Evolutionary conservation across 805 yeast genomes (phyloP), one percentile per base, ranked within the genome.

Genomic region (Cyberlindnera misumaiensis): DNA sequence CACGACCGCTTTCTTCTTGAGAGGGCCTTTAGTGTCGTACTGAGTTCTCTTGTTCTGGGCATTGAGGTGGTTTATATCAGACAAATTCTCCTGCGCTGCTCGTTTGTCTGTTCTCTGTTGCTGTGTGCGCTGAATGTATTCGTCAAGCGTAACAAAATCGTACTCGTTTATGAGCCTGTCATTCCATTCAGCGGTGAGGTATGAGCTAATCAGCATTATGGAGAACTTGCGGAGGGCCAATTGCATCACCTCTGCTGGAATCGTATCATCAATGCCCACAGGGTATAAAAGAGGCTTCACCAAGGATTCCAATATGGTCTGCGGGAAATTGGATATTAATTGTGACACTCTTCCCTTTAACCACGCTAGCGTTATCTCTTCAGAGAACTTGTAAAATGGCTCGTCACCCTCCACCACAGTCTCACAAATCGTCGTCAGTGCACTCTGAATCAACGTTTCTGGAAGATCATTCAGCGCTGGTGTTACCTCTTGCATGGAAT

Each of bases 141-240:
- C 47, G 17, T 61, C 59, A 28, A 69, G 52, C 7, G 50, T 49
- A 1, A 39, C 45, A 22, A 66, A 51, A 24, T 65, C 60, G 12
- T 60, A 61, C 27, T 49, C 43, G 1, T 66, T 58, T 11, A 58
- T 39, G 44, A 55, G 31, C 45, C 49, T 37, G 26, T 34, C 22
- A 28, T 51, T 34, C 25, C 57, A 32, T 41, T 43, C 20, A 39
- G 47, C 25, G 30, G 53, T 58, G 32, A 73, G 58, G 43, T 67
- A 68, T 3, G 74, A 67, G 3, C 75, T 67, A 5, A 79, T 43
- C 22, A 78, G 55, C 20, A 72, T 68, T 3, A 78, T 57, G 5
- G 81, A 56, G 38, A 67, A 57, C 38, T 63, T 64, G 12, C 59
- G 53, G 14, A 65, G 58, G 13, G 68, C 60, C 3, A 64, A 49